phyloP scores from a whole-genome alignment of 768 basidiomycete species.

The Postia placenta region DNA sequence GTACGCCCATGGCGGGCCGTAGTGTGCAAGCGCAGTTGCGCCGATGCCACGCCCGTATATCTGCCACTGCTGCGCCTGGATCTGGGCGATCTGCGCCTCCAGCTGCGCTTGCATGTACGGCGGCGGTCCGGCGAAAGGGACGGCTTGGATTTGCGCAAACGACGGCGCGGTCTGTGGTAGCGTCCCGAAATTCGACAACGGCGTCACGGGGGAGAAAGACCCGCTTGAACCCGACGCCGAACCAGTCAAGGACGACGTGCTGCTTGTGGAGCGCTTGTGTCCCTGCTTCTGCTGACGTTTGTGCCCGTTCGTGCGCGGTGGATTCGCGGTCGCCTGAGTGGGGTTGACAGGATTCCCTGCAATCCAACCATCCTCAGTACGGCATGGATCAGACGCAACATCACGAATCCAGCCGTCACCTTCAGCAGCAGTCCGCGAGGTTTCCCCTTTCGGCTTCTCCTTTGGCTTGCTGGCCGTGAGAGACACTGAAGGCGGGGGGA shows the following conservation, averaged over 20 bases:
- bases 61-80: background rate
- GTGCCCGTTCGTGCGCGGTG: background rate
- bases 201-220: slow-evolving; percentile 3
- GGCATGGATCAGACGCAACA: slow-evolving; percentile 1
- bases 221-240: slow-evolving; percentile 6
- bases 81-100: background rate
- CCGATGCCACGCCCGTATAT: background rate
- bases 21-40: background rate
- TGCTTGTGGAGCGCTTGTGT: slow-evolving; percentile 17
- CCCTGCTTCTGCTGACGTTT: slow-evolving; percentile 8
- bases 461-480: background rate
- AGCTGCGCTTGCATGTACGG: background rate
- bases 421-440: background rate
- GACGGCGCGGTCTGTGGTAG: background rate
- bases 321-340: background rate
- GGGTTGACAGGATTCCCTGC: background rate
- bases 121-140: background rate
- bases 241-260: slow-evolving; percentile 5
- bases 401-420: slow-evolving; percentile 5
- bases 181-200: background rate
- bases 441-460: background rate
- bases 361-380: slow-evolving; percentile 23
- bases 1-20: background rate
- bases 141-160: background rate
- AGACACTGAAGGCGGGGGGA: background rate